phyloP scores from a whole-genome alignment of 805 yeast species.

The Monosporozyma aquatica region DNA sequence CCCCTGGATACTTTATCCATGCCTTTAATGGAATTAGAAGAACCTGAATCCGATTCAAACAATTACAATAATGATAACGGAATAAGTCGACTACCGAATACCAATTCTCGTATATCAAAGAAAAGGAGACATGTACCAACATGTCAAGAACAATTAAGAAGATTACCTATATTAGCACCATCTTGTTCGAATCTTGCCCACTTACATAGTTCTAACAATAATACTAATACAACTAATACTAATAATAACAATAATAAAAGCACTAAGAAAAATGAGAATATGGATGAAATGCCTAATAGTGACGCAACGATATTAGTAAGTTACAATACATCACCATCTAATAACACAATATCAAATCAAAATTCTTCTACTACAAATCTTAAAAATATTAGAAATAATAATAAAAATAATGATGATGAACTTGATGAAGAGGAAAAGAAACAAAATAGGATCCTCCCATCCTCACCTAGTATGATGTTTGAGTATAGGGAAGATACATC shows the following conservation, averaged over 20 bases:
- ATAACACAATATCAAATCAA: neutral
- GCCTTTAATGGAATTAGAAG: slow-evolving; percentile 29
- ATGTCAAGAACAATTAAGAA: slow-evolving; percentile 26
- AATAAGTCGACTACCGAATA: too few relatives aligned
- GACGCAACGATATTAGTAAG: slow-evolving; percentile 9
- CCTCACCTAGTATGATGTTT: slow-evolving; percentile 28
- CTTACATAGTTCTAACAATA: neutral
- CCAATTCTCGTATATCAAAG: slow-evolving; percentile 3
- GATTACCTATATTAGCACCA: slow-evolving; percentile 20
- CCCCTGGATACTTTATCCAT: slow-evolving; percentile 29
- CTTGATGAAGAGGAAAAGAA: slow-evolving; percentile 20
- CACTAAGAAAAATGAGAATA: neutral
- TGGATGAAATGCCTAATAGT: slow-evolving; percentile 3
- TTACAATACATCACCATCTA: slow-evolving; percentile 7
- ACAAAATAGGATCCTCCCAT: slow-evolving; percentile 25
- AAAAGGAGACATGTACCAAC: slow-evolving; percentile 6
- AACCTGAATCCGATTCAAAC: slow-evolving; percentile 2
- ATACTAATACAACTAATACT: neutral
- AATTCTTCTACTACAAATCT: neutral
- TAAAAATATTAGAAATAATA: neutral
- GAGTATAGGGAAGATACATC: slow-evolving; percentile 12
- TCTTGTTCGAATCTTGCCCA: neutral
- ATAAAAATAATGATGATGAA: slow-evolving; percentile 6
- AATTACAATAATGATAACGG: neutral
- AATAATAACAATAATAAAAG: neutral